These are phyloP conservation scores for Cladobotryum protrusum DNA, from an alignment of 2,329 filamentous ascomycete species.

Conservation along the genomic window DNA sequence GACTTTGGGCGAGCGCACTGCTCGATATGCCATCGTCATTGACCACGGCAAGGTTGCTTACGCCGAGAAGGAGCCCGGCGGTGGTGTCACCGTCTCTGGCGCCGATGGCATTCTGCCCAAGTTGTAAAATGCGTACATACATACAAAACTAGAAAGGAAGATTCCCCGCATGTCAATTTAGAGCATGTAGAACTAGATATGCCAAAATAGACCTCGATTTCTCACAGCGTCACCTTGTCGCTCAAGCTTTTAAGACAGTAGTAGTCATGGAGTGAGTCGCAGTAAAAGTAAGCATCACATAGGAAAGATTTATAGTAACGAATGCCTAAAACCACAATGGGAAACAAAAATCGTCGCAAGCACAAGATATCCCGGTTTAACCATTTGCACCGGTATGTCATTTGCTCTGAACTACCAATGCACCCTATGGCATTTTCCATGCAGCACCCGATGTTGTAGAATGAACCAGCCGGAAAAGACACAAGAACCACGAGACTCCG, in stretches of 20 bases:
- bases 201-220: too few species aligned
- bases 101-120: conserved; percentile 49
- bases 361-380: conserved; percentile 10
- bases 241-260: too few species aligned
- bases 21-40: conserved; percentile 72
- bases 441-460: conserved; percentile 34
- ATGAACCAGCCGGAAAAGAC: conserved; percentile 37
- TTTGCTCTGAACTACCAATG: conserved; percentile 37
- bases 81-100: conserved; percentile 42
- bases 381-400: conserved; percentile 31
- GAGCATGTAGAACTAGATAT: too few species aligned
- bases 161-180: too few species aligned
- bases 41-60: conserved; percentile 81
- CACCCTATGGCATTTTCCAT: conserved; percentile 36
- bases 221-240: too few species aligned
- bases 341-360: too few species aligned
- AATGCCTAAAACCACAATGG: too few species aligned
- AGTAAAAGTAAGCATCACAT: too few species aligned
- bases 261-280: too few species aligned
- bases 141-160: background rate
- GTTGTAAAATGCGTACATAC: conserved; percentile 32
- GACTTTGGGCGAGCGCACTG: conserved; percentile 67
- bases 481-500: conserved; percentile 37
- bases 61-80: conserved; percentile 63
- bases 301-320: too few species aligned